Conservation (phyloP, 306 rosid species). For the Prunus fruticosa region DNA sequence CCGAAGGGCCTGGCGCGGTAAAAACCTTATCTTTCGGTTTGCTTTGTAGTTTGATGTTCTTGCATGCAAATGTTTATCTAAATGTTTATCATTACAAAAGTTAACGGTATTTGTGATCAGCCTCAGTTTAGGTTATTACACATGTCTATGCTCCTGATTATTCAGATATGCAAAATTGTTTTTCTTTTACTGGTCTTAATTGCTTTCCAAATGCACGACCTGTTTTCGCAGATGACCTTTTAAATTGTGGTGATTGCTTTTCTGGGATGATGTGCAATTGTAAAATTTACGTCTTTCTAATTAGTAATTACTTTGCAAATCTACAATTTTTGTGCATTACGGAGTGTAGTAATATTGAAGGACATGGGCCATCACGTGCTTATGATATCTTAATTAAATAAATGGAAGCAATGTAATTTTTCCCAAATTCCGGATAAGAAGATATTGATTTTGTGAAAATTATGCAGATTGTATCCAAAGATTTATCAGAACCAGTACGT, state of each 20-base stretch:
- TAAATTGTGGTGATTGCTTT: background rate
- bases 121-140: background rate
- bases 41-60: conserved; percentile 6
- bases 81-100: background rate
- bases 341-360: background rate
- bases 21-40: background rate
- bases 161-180: too few relatives aligned
- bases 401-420: background rate
- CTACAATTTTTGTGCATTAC: background rate
- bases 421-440: conserved; percentile 10
- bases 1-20: conserved; percentile 99
- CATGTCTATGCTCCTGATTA: too few relatives aligned
- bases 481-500: conserved; percentile 89
- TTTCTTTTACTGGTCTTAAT: too few relatives aligned
- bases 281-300: background rate
- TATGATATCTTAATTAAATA: background rate
- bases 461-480: conserved; percentile 88
- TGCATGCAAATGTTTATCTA: background rate
- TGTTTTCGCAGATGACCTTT: background rate
- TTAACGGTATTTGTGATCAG: background rate
- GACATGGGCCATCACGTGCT: background rate
- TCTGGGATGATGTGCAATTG: background rate
- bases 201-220: too few relatives aligned
- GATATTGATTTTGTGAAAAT: conserved; percentile 21
- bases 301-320: background rate